Conservation (phyloP, 257 asterid species). For the Fraxinus cuspidata region DNA sequence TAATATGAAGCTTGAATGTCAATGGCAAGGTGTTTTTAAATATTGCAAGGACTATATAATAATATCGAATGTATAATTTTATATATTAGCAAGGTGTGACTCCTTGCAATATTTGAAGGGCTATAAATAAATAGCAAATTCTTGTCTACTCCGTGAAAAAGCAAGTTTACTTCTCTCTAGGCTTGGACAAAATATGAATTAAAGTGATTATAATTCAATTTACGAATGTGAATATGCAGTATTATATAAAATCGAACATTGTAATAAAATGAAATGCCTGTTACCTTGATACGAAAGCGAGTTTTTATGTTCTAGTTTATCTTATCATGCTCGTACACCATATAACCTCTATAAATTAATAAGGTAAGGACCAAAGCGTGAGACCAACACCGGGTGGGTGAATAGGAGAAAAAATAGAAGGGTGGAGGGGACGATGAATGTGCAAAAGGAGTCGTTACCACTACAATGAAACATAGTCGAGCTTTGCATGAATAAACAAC, state of each 20-base stretch:
- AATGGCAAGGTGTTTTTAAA: conserved; percentile 1
- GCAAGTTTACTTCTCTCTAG: not conserved
- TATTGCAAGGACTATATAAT: not conserved
- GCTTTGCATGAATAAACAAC: no score
- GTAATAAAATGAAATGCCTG: no score
- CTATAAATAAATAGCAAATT: not conserved
- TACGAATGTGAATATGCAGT: not conserved
- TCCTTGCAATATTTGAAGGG: not conserved
- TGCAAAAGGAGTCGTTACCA: not conserved
- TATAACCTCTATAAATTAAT: no score
- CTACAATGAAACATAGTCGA: not conserved
- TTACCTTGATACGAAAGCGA: not conserved
- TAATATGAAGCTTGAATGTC: conserved; percentile 1
- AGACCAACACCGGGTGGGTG: no score
- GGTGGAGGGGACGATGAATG: not conserved
- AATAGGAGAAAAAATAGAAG: no score
- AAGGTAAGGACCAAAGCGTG: no score
- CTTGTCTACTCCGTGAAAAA: not conserved
- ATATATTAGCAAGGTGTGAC: not conserved
- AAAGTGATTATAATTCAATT: not conserved
- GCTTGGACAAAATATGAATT: not conserved
- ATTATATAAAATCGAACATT: no score
- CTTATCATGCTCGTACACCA: no score
- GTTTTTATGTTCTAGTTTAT: not conserved
- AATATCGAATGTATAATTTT: not conserved